Conservation (phyloP, 1,284 basidiomycete species). For the Caloboletus inedulis region DNA sequence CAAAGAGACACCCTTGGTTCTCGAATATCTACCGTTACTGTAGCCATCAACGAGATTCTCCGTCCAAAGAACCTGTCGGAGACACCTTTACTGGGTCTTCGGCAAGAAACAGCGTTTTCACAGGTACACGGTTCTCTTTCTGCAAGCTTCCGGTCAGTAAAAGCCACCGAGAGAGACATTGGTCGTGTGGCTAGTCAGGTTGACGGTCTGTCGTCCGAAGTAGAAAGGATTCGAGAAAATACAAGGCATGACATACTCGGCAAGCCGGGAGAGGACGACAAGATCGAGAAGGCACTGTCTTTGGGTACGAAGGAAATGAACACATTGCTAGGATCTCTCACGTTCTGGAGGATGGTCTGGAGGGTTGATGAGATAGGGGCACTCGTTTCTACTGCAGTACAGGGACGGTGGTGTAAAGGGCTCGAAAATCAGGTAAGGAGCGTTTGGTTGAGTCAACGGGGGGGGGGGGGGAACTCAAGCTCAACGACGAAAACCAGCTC, state of each 20-base stretch:
- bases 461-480: neutral
- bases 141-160: conserved; percentile 33
- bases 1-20: conserved; percentile 62
- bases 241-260: conserved; percentile 39
- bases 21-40: conserved; percentile 46
- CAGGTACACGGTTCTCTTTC: conserved; percentile 38
- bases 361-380: conserved; percentile 69
- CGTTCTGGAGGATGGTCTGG: conserved; percentile 67
- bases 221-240: conserved; percentile 35
- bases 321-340: conserved; percentile 51
- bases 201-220: conserved; percentile 33
- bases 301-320: conserved; percentile 50
- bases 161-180: conserved; percentile 29
- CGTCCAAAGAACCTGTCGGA: conserved; percentile 1
- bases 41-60: conserved; percentile 40
- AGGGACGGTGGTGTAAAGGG: conserved; percentile 58
- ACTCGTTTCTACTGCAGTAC: conserved; percentile 52
- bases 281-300: conserved; percentile 46
- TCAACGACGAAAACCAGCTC: conserved; percentile 43
- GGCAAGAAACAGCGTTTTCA: conserved; percentile 30
- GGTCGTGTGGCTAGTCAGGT: conserved; percentile 29
- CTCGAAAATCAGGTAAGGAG: conserved; percentile 61
- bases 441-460: neutral
- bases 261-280: conserved; percentile 37
- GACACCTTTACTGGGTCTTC: conserved; percentile 18